Evolutionary conservation across 2,329 filamentous ascomycete species (phyloP), one percentile per base, ranked within the genome.

Genomic region (Claviceps africana): DNA sequence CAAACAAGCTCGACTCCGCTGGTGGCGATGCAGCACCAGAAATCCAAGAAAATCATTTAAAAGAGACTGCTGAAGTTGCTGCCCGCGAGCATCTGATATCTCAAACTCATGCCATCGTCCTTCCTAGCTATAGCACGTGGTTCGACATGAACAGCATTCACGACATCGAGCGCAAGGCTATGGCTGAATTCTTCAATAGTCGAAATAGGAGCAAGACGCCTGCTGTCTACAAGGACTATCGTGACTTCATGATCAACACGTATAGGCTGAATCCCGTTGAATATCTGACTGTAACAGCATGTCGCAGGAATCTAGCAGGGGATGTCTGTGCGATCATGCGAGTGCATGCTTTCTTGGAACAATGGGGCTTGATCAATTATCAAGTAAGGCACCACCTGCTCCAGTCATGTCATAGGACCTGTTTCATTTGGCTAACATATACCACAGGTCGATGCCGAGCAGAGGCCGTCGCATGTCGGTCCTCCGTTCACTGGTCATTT

Each of bases 171-270:
- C 86, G 85, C 65, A 98, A 96, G 70, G 89, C 89, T 8, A 77
- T 98, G 59, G 89, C 91, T 21, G 93, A 98, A 67, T 98, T 97
- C 72, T 98, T 98, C 79, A 98, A 98, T 73, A 91, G 83, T 67
- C 82, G 93, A 55, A 98, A 98, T 70, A 85, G 93, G 62, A 97
- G 93, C 81, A 98, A 98, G 73, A 98, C 93, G 0, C 86, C 89
- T 1, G 84, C 89, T 48, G 88, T 97, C 22, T 98, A 98, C 75
- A 97, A 97, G 70, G 93, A 98, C 65, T 98, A 98, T 70, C 85
- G 93, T 60, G 93, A 98, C 65, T 98, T 98, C 65, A 98, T 98
- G 93, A 89, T 98, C 72, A 98, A 98, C 72, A 97, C 93, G 15
- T 98, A 98, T 70, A 85, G 93, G 39, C 74, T 98, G 53, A 98